A percentile compares a stretch with the other conserved stretches of the same genome.
Evolutionary conservation across 192 early-diverging fungal species (phyloP).

Genomic region (Podila horticola): DNA sequence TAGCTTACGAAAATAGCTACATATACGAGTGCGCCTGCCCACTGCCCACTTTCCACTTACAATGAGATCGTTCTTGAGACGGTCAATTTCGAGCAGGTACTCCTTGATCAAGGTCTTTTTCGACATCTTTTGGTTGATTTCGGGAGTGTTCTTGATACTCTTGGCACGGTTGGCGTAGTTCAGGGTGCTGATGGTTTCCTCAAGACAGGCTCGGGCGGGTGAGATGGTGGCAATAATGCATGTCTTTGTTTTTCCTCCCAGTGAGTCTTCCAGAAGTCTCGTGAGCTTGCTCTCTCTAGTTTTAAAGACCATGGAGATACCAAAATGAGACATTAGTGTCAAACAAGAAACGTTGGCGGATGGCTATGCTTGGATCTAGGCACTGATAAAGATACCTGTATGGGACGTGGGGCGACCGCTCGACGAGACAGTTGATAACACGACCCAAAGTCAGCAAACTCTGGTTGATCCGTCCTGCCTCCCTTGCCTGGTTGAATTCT

Average conservation of each 20-base stretch:
- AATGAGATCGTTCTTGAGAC: conserved; percentile 79
- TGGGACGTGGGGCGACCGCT: conserved; percentile 70
- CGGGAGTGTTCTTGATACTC: conserved; percentile 81
- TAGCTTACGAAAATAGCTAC: not conserved
- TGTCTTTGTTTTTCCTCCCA: conserved; percentile 90
- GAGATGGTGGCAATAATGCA: conserved; percentile 97
- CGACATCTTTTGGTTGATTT: conserved; percentile 81
- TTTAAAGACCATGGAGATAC: not conserved
- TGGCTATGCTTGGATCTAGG: no score
- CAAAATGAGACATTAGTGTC: not conserved
- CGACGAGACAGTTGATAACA: conserved; percentile 76
- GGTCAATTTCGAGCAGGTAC: conserved; percentile 82
- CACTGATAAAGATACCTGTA: conserved; percentile 60
- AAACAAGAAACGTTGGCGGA: not conserved
- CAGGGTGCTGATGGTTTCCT: conserved; percentile 80
- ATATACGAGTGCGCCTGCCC: not conserved
- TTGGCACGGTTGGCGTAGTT: conserved; percentile 84
- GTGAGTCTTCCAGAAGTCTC: conserved; percentile 89
- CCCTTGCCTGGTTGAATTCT: conserved; percentile 80
- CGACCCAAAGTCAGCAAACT: conserved; percentile 75
- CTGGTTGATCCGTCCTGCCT: conserved; percentile 94
- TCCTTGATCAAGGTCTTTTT: conserved; percentile 86
- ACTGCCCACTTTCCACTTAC: conserved; percentile 33
- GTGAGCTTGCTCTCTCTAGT: conserved; percentile 87
- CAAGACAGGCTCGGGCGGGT: conserved; percentile 71